These are phyloP conservation scores for Xylaria sp. DNA, from an alignment of 2,329 filamentous ascomycete genomes.

Conservation along the genomic window DNA sequence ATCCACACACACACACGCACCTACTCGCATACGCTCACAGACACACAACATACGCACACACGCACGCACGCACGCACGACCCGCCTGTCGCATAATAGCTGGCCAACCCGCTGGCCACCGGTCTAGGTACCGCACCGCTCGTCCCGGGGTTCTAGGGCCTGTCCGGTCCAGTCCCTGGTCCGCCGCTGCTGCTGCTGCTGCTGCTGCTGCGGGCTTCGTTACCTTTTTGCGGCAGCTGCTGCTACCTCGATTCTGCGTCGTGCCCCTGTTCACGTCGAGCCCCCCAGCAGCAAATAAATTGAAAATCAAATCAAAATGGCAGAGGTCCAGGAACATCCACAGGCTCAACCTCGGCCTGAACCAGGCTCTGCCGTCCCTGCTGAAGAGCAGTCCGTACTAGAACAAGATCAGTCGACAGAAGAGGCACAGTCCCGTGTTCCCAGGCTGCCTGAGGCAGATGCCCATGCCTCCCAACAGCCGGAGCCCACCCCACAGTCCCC, in stretches of 20 bases:
- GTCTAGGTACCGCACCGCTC: conserved; percentile 22
- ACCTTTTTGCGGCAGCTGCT: conserved; percentile 28
- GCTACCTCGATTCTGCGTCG: conserved; percentile 25
- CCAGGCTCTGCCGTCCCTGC: conserved; percentile 28
- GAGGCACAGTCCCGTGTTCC: conserved; percentile 26
- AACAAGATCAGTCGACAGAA: conserved; percentile 26
- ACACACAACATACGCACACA: conserved; percentile 6
- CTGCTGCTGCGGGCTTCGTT: conserved; percentile 33
- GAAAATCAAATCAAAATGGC: conserved; percentile 36
- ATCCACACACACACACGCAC: conserved; percentile 5
- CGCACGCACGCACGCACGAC: conserved; percentile 19
- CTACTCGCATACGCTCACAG: neutral
- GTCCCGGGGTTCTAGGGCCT: conserved; percentile 22
- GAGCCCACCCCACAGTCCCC: conserved; percentile 23
- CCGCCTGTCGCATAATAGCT: conserved; percentile 18
- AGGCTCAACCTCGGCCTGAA: conserved; percentile 33
- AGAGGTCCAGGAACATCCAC: conserved; percentile 34
- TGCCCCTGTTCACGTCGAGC: conserved; percentile 33
- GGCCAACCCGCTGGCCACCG: conserved; percentile 17
- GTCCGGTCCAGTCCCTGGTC: conserved; percentile 28
- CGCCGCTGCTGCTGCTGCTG: conserved; percentile 33
- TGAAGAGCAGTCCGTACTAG: conserved; percentile 30
- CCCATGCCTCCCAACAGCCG: conserved; percentile 25
- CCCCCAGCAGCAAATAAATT: conserved; percentile 34
- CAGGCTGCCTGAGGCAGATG: conserved; percentile 25